Percentiles rank a stretch among this genome's conserved stretches.
Conservation (phyloP, 2,329 filamentous ascomycete species). For the Amylocarpus encephaloides region DNA sequence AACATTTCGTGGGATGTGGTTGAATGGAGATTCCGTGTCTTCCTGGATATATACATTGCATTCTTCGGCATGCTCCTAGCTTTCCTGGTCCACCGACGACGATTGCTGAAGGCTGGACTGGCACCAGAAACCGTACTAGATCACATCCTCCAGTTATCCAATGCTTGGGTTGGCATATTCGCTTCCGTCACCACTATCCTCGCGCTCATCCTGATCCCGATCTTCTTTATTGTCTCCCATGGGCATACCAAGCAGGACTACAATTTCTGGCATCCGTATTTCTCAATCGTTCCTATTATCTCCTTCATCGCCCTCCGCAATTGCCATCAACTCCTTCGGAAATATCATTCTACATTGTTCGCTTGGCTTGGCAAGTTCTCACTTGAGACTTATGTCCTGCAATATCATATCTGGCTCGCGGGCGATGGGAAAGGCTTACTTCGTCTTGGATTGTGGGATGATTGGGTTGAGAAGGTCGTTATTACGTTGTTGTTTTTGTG, state of each 20-base stretch:
- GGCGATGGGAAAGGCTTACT: conserved; percentile 50
- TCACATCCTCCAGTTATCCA: conserved; percentile 12
- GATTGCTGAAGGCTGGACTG: conserved; percentile 21
- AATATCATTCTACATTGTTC: conserved; percentile 40
- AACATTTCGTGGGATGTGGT: conserved; percentile 42
- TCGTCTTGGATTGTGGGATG: conserved; percentile 28
- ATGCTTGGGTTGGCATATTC: conserved; percentile 9
- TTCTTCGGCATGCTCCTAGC: conserved; percentile 50
- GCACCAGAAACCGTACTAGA: conserved; percentile 22
- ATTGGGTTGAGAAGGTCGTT: conserved; percentile 34
- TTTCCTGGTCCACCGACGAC: conserved; percentile 34
- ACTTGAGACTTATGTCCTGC: conserved; percentile 53
- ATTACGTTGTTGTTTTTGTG: conserved; percentile 39
- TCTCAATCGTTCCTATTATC: conserved; percentile 49
- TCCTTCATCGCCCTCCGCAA: conserved; percentile 49
- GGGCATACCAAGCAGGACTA: conserved; percentile 36
- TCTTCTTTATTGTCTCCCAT: conserved; percentile 19
- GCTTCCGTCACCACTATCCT: conserved; percentile 13
- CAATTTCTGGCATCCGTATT: conserved; percentile 44
- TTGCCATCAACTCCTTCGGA: conserved; percentile 35
- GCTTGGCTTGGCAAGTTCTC: conserved; percentile 50
- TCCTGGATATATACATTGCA: conserved; percentile 48
- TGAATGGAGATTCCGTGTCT: conserved; percentile 45
- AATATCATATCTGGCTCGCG: conserved; percentile 56
- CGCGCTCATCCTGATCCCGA: conserved; percentile 19